phyloP scores from a whole-genome alignment of 2,329 filamentous ascomycete genomes.

The Clonostachys chloroleuca region DNA sequence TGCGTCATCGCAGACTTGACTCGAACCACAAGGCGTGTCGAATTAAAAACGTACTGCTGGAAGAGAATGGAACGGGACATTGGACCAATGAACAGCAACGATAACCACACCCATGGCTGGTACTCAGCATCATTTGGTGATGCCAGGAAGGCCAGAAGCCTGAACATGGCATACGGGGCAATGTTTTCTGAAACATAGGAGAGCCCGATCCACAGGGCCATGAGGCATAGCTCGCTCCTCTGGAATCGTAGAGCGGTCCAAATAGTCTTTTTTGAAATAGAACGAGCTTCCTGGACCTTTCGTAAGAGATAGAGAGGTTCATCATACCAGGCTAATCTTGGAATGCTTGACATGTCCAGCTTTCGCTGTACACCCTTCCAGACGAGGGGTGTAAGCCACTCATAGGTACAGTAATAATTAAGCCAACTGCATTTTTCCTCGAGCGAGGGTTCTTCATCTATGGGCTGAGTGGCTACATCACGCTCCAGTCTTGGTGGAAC shows the following conservation, averaged over 20 bases:
- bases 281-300: conserved; percentile 35
- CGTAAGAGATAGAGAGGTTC: conserved; percentile 43
- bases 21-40: conserved; percentile 50
- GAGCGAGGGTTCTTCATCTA: conserved; percentile 32
- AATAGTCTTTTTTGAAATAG: conserved; percentile 34
- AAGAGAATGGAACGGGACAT: conserved; percentile 40
- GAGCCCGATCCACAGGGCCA: conserved; percentile 33
- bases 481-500: conserved; percentile 33
- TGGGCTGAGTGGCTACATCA: conserved; percentile 23
- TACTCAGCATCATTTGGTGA: conserved; percentile 36
- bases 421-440: conserved; percentile 52
- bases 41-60: conserved; percentile 54
- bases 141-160: conserved; percentile 45
- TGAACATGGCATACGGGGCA: conserved; percentile 48
- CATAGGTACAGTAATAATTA: conserved; percentile 44
- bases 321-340: conserved; percentile 49
- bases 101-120: conserved; percentile 47
- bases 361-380: conserved; percentile 38
- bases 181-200: conserved; percentile 41
- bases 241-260: conserved; percentile 40
- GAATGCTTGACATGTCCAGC: conserved; percentile 41
- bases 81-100: conserved; percentile 48
- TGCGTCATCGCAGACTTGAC: conserved; percentile 53
- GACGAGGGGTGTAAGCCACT: conserved; percentile 44
- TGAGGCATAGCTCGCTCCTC: conserved; percentile 32